A percentile compares a stretch with the other conserved stretches of the same genome.
Conservation (phyloP, 352 stramenopile species). For the Phytophthora macrochlamydospora region DNA sequence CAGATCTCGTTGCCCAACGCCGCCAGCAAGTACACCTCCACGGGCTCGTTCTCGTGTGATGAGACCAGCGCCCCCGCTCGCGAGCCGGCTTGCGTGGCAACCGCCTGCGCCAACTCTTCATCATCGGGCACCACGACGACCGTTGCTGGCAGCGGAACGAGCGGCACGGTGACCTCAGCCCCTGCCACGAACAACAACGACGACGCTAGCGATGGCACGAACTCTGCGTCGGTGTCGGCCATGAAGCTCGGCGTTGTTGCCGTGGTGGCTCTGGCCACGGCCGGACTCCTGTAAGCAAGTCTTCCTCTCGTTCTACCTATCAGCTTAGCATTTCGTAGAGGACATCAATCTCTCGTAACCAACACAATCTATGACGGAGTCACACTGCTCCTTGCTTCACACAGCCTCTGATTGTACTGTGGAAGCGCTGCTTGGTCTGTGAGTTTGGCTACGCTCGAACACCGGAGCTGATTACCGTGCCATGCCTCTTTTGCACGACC, state of each 20-base stretch:
- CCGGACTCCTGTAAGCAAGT: conserved; percentile 17
- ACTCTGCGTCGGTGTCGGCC: conserved; percentile 7
- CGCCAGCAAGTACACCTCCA: conserved; percentile 31
- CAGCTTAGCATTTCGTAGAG: background rate
- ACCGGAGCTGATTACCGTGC: background rate
- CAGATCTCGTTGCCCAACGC: conserved; percentile 43
- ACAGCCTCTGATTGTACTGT: no score
- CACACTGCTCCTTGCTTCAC: no score
- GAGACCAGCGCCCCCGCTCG: conserved; percentile 23
- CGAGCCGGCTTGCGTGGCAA: conserved; percentile 27
- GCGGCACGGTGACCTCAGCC: conserved; percentile 15
- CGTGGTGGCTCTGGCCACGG: conserved; percentile 9
- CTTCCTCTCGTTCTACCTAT: background rate
- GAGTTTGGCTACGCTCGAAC: no score
- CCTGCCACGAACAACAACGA: conserved; percentile 24
- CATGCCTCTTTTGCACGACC: background rate
- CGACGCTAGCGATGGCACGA: conserved; percentile 25
- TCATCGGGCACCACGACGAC: conserved; percentile 13
- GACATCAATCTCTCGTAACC: background rate
- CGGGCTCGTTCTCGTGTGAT: conserved; percentile 24
- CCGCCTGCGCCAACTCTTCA: conserved; percentile 15
- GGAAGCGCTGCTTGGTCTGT: no score
- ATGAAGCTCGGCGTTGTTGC: conserved; percentile 12
- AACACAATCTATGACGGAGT: background rate
- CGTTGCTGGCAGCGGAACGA: conserved; percentile 10